A percentile compares a stretch with the other conserved stretches of the same genome.
phyloP scores from a whole-genome alignment of 2,329 filamentous ascomycete species.

The Beauveria bassiana region DNA sequence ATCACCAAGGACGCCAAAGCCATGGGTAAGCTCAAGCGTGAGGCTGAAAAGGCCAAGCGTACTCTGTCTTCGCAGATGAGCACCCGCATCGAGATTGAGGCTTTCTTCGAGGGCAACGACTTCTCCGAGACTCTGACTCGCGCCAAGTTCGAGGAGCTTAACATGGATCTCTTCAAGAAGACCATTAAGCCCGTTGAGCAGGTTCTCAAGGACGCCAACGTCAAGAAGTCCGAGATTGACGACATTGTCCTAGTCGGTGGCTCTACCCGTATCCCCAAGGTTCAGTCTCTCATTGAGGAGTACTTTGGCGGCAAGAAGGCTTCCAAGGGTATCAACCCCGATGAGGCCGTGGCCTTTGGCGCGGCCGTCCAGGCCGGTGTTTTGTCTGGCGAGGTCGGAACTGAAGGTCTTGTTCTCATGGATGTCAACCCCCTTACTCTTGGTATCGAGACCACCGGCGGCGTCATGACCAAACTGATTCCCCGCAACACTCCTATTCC shows the following conservation, averaged over 20 bases:
- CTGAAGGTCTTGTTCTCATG: slow-evolving; percentile 81
- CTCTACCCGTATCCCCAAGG: slow-evolving; percentile 98
- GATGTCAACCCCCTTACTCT: slow-evolving; percentile 95
- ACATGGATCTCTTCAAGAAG: slow-evolving; percentile 99
- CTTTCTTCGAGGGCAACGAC: slow-evolving; percentile 93
- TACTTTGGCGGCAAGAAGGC: slow-evolving; percentile 95
- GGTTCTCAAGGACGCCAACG: slow-evolving; percentile 95
- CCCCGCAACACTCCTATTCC: slow-evolving; percentile 91
- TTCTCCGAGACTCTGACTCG: slow-evolving; percentile 97
- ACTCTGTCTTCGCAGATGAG: slow-evolving; percentile 92
- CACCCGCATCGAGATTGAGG: slow-evolving; percentile 91
- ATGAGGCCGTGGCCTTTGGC: slow-evolving; percentile 97
- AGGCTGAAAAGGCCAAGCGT: slow-evolving; percentile 99
- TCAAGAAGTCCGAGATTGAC: slow-evolving; percentile 90
- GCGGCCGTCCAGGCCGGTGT: slow-evolving; percentile 96
- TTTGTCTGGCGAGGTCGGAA: slow-evolving; percentile 78
- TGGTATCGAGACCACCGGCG: slow-evolving; percentile 94
- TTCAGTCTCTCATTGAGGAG: slow-evolving; percentile 88
- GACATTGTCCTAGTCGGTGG: slow-evolving; percentile 98
- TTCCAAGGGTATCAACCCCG: slow-evolving; percentile 98
- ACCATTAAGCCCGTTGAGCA: slow-evolving; percentile 98
- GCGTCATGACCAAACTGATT: slow-evolving; percentile 96
- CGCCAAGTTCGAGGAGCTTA: slow-evolving; percentile 98
- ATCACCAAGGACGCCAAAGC: slow-evolving; percentile 92
- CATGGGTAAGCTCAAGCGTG: slow-evolving; percentile 99